Evolutionary conservation across 2,329 filamentous ascomycete genomes (phyloP).

Genomic region (Madurella fahalii): DNA sequence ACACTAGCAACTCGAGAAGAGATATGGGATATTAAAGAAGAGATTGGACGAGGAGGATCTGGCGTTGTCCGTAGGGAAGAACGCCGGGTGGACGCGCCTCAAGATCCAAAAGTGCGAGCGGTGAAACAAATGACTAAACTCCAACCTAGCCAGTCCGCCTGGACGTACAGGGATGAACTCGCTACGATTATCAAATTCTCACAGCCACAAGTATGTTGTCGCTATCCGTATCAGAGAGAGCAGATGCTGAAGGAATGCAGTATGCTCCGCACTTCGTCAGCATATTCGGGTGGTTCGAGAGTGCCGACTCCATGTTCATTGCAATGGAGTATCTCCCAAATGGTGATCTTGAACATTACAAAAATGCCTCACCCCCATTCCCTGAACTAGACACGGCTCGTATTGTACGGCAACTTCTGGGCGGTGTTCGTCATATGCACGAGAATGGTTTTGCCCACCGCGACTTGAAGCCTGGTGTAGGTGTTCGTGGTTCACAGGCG

Average conservation of each 20-base stretch:
- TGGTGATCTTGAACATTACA: conserved; percentile 21
- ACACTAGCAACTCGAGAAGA: background rate
- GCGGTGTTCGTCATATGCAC: conserved; percentile 24
- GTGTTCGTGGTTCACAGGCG: background rate
- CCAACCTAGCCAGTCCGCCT: background rate
- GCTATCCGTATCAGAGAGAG: background rate
- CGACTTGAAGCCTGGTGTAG: conserved; percentile 24
- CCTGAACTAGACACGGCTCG: conserved; percentile 12
- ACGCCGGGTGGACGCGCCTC: background rate
- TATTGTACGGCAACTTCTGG: conserved; percentile 19
- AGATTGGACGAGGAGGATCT: background rate
- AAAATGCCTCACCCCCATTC: conserved; percentile 8
- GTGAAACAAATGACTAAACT: background rate
- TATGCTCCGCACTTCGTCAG: conserved; percentile 23
- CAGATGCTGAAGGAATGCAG: conserved; percentile 1
- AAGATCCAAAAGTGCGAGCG: background rate
- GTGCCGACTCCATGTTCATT: conserved; percentile 17
- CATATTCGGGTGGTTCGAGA: conserved; percentile 24
- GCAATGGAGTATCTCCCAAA: conserved; percentile 25
- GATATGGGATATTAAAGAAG: background rate
- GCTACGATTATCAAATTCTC: conserved; percentile 1
- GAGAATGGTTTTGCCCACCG: conserved; percentile 22
- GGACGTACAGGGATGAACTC: conserved; percentile 1
- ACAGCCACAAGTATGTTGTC: background rate
- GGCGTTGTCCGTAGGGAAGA: background rate